These are phyloP conservation scores for Pseudovirgaria hyperparasitica DNA, from an alignment of 2,329 filamentous ascomycete species.

Conservation along the genomic window DNA sequence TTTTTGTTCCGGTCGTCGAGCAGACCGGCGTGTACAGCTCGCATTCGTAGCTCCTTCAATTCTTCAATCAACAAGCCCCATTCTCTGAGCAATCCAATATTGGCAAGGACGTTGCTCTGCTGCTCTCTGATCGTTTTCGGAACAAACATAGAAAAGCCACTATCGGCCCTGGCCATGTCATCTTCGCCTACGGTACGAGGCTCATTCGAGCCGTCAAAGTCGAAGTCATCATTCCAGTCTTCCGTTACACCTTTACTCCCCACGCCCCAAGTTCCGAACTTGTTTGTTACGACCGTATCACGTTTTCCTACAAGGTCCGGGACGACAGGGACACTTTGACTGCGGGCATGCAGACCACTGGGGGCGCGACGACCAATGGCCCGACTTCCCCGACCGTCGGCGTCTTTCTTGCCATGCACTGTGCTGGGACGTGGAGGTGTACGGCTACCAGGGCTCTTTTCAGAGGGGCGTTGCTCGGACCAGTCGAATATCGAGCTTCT, in stretches of 20 bases:
- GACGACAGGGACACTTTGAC: slow-evolving; percentile 64
- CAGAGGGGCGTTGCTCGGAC: slow-evolving; percentile 53
- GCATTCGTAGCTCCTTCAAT: slow-evolving; percentile 61
- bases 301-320: slow-evolving; percentile 45
- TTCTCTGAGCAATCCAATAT: slow-evolving; percentile 73
- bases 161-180: slow-evolving; percentile 30
- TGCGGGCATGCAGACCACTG: slow-evolving; percentile 59
- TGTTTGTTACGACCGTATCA: slow-evolving; percentile 44
- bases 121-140: slow-evolving; percentile 69
- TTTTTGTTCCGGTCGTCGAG: slow-evolving; percentile 44
- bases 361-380: slow-evolving; percentile 53
- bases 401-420: slow-evolving; percentile 62
- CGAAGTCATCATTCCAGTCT: slow-evolving; percentile 85
- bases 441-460: slow-evolving; percentile 47
- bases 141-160: slow-evolving; percentile 49
- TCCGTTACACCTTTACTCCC: slow-evolving; percentile 70
- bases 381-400: slow-evolving; percentile 58
- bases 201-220: slow-evolving; percentile 49
- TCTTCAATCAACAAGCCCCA: slow-evolving; percentile 73
- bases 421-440: slow-evolving; percentile 57
- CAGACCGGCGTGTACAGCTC: slow-evolving; percentile 56
- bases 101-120: slow-evolving; percentile 69
- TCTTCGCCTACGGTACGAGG: slow-evolving; percentile 15
- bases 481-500: slow-evolving; percentile 66
- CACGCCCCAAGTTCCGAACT: slow-evolving; percentile 73